These are phyloP conservation scores for Calonectria hongkongensis DNA, from an alignment of 2,329 filamentous ascomycete species.

Conservation along the genomic window DNA sequence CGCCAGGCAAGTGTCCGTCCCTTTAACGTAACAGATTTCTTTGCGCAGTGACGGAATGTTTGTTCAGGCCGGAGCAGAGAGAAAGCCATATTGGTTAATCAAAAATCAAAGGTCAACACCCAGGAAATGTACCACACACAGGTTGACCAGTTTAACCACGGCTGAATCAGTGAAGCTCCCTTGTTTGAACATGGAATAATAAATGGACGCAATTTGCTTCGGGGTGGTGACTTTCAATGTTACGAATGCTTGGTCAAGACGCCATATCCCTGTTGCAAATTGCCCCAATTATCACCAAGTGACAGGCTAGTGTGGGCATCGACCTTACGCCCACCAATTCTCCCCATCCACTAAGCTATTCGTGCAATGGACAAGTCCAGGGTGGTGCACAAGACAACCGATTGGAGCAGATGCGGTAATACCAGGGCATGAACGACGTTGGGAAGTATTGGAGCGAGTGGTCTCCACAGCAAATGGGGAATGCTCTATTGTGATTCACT, in stretches of 20 bases:
- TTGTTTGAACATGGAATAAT: not conserved
- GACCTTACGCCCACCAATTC: not conserved
- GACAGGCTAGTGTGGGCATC: slow-evolving; percentile 2
- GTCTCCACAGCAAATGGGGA: slow-evolving; percentile 28
- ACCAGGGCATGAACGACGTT: not conserved
- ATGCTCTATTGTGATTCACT: slow-evolving; percentile 31
- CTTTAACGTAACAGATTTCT: not conserved
- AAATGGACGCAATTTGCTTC: not conserved
- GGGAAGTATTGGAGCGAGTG: slow-evolving; percentile 10
- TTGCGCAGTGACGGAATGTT: too few relatives aligned
- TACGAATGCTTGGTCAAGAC: slow-evolving; percentile 14
- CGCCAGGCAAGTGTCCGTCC: not conserved
- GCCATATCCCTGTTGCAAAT: slow-evolving; percentile 13
- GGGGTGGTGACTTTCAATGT: slow-evolving; percentile 10
- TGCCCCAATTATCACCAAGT: not conserved
- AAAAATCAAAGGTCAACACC: not conserved
- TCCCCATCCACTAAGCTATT: slow-evolving; percentile 1
- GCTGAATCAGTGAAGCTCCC: not conserved
- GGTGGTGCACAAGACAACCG: slow-evolving; percentile 14
- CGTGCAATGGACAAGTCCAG: not conserved
- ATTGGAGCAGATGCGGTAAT: slow-evolving; percentile 8
- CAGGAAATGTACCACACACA: not conserved
- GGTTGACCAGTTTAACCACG: not conserved
- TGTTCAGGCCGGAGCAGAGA: too few relatives aligned
- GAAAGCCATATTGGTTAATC: not conserved